Conservation (phyloP, 1,284 basidiomycete genomes). For the Apiotrichum montevideense region DNA sequence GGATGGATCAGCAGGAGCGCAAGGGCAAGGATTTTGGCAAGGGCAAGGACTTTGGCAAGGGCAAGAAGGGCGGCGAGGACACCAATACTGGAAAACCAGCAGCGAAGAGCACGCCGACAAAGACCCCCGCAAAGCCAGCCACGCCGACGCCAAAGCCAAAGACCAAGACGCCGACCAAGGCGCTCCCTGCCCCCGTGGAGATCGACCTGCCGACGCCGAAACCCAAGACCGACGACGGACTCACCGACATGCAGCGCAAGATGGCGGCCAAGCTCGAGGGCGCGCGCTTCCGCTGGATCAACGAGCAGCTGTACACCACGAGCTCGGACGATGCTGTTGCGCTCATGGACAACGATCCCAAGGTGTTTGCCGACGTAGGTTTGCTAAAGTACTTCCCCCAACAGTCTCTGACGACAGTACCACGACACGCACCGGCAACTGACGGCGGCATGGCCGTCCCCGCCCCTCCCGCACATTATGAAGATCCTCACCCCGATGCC, state of each 20-base stretch:
- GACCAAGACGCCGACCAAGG: neutral
- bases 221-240: constrained; percentile 29
- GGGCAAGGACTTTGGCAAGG: constrained; percentile 1
- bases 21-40: neutral
- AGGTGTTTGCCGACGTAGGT: constrained; percentile 67
- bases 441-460: constrained; percentile 82
- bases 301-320: constrained; percentile 79
- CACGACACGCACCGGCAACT: constrained; percentile 83
- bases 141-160: neutral
- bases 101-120: neutral
- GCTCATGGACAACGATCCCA: constrained; percentile 74
- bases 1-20: constrained; percentile 3
- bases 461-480: constrained; percentile 76
- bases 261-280: constrained; percentile 76
- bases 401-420: constrained; percentile 56
- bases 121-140: neutral
- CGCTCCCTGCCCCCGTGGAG: constrained; percentile 20
- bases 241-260: constrained; percentile 66
- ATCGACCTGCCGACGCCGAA: constrained; percentile 21
- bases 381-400: neutral
- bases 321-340: constrained; percentile 64
- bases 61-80: neutral
- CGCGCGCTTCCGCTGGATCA: constrained; percentile 82
- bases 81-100: neutral
- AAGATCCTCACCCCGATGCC: constrained; percentile 56